Evolutionary conservation across 2,329 filamentous ascomycete species (phyloP), one percentile per base, ranked within the genome.

Genomic region (Peltaster fructicola): DNA sequence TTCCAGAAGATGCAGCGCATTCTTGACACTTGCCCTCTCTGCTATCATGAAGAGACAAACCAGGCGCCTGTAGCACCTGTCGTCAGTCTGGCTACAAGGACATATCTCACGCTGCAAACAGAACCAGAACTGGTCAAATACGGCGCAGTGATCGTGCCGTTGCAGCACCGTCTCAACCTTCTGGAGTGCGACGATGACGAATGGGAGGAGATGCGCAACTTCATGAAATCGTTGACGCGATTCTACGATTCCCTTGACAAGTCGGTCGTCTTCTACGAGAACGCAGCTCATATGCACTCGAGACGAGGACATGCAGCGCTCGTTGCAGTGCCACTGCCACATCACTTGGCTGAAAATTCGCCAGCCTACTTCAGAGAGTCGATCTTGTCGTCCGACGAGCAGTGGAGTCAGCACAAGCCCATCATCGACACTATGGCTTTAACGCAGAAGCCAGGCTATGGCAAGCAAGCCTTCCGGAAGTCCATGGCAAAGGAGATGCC

Each of bases 181-280:
- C 59, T 98, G n/a, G 85, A 93, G 51, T 98, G 88, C 50, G 85
- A 95, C 50, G 85, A 98, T 44, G 88, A 98, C 45, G 88, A 98
- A 49, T 98, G 90, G 90, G 88, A 98, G 47, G 88, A 98, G 52
- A 74, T 98, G 5, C 77, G 88, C 35, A 98, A 98, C 50, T 98
- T 98, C 47, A 95, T 95, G 85, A 98, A 98, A 57, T 77, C 71
- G 30, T 63, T 98, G 11, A 93, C 77, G 4, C 72, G 85, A 21
- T 76, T 93, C 68, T 98, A 95, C 52, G 81, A 91, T 54, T 77
- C 84, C 20, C 81, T 90, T 50, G 82, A 84, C 7, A 76, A 79
- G 25, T 80, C 88, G 40, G 84, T 95, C 7, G 59, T 98, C 34
- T 98, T 98, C 55, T 98, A 98, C 59, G 88, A 98, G 47, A 95